Percentiles rank a stretch among this genome's conserved stretches.
phyloP scores from a whole-genome alignment of 2,329 filamentous ascomycete genomes.

The Arthrobotrys entomopaga region DNA sequence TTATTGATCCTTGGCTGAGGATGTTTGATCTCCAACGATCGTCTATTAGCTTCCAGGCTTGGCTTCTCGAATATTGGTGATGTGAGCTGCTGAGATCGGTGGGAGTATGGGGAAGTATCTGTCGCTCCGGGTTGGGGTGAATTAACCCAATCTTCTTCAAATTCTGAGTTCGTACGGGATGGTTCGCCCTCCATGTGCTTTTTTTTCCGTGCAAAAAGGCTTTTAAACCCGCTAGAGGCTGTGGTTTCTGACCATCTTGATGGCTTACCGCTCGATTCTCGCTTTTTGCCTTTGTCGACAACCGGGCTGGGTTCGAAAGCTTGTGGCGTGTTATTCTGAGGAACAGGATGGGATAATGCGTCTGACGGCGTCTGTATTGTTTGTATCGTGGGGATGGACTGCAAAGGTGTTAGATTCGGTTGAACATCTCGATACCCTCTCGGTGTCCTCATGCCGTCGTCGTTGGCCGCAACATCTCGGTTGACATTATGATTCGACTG shows the following conservation, averaged over 20 bases:
- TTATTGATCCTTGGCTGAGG: slow-evolving; percentile 58
- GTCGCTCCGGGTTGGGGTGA: slow-evolving; percentile 45
- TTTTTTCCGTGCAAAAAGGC: slow-evolving; percentile 71
- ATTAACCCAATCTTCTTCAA: slow-evolving; percentile 66
- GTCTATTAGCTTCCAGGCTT: slow-evolving; percentile 59
- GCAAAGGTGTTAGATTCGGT: slow-evolving; percentile 5
- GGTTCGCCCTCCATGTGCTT: slow-evolving; percentile 69
- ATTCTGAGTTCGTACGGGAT: slow-evolving; percentile 82
- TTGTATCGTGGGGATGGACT: slow-evolving; percentile 46
- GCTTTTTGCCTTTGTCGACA: slow-evolving; percentile 69
- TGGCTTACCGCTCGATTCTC: slow-evolving; percentile 86
- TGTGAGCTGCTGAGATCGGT: slow-evolving; percentile 46
- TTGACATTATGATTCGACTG: slow-evolving; percentile 65
- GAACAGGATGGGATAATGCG: slow-evolving; percentile 56
- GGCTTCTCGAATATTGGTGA: slow-evolving; percentile 57
- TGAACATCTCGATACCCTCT: slow-evolving; percentile 44
- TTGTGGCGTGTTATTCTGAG: slow-evolving; percentile 30
- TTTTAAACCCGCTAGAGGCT: slow-evolving; percentile 82
- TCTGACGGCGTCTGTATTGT: slow-evolving; percentile 57
- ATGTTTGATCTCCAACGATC: slow-evolving; percentile 59
- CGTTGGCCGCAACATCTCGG: slow-evolving; percentile 74
- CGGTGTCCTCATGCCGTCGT: slow-evolving; percentile 55
- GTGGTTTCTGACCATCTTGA: slow-evolving; percentile 98
- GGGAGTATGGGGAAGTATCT: slow-evolving; percentile 55
- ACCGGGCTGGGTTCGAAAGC: slow-evolving; percentile 66